Evolutionary conservation across 139 green algal species (phyloP).

Genomic region (Pseudopediastrum boryanum): DNA sequence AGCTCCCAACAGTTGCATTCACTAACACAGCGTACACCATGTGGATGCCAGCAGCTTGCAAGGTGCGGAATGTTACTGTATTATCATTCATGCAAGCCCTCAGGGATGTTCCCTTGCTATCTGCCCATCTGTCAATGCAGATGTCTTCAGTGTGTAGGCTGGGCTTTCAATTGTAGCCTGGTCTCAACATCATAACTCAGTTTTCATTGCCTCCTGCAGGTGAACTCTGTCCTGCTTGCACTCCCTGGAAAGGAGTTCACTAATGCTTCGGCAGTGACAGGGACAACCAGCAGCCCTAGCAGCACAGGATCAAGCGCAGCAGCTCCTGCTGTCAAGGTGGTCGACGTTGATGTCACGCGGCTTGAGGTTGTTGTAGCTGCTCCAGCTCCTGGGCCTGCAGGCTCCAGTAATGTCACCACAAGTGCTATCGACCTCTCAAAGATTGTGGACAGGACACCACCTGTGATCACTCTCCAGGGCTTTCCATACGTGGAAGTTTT

Average conservation of each 20-base stretch:
- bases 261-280: background rate
- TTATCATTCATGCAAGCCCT: too few species aligned
- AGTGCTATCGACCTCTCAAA: conserved; percentile 2
- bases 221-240: conserved; percentile 8
- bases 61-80: too few species aligned
- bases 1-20: conserved; percentile 30
- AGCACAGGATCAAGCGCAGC: background rate
- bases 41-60: too few species aligned
- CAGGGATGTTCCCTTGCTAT: too few species aligned
- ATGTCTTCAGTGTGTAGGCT: too few species aligned
- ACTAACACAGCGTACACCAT: background rate
- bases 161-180: too few species aligned
- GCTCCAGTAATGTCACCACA: background rate
- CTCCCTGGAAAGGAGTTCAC: conserved; percentile 6
- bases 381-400: background rate
- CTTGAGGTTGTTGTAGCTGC: conserved; percentile 13
- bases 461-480: conserved; percentile 21
- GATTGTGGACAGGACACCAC: conserved; percentile 26
- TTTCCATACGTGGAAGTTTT: conserved; percentile 1
- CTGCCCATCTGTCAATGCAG: too few species aligned
- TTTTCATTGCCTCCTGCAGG: background rate
- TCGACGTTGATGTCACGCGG: conserved; percentile 1
- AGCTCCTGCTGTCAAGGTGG: background rate
- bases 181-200: too few species aligned
- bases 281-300: background rate